A percentile compares a stretch with the other conserved stretches of the same genome.
phyloP scores from a whole-genome alignment of 192 early-diverging fungal species.

The Coemansia sp. region DNA sequence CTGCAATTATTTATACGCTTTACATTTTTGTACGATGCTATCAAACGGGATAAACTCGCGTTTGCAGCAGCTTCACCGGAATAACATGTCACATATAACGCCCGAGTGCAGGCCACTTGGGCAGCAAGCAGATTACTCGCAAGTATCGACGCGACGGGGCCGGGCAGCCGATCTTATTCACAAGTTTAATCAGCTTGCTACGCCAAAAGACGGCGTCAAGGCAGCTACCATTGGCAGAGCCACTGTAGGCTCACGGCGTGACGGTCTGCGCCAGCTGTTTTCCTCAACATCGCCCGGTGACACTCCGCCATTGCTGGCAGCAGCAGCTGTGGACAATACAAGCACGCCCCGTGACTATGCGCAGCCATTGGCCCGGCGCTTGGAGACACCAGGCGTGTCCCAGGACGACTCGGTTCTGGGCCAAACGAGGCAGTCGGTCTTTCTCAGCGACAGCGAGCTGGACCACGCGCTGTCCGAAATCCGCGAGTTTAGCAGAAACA shows the following conservation, averaged over 20 bases:
- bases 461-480: slow-evolving; percentile 45
- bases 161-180: slow-evolving; percentile 46
- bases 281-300: background rate
- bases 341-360: background rate
- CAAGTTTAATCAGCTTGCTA: slow-evolving; percentile 47
- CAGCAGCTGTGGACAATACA: background rate
- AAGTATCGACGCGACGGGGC: slow-evolving; percentile 28
- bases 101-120: slow-evolving; percentile 10
- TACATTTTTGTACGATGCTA: slow-evolving; percentile 12
- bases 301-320: background rate
- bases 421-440: slow-evolving; percentile 27
- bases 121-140: background rate
- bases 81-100: slow-evolving; percentile 5
- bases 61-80: slow-evolving; percentile 40
- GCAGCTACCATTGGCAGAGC: slow-evolving; percentile 12
- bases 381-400: background rate
- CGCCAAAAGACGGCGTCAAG: slow-evolving; percentile 3
- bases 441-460: slow-evolving; percentile 49
- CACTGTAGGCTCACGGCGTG: slow-evolving; percentile 2
- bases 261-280: slow-evolving; percentile 10
- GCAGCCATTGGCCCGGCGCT: background rate
- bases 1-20: background rate
- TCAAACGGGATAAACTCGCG: slow-evolving; percentile 39
- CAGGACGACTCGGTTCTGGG: slow-evolving; percentile 3
- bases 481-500: slow-evolving; percentile 46